Evolutionary conservation across 2,329 filamentous ascomycete species (phyloP).

Genomic region (Rasamsonia emersonii): DNA sequence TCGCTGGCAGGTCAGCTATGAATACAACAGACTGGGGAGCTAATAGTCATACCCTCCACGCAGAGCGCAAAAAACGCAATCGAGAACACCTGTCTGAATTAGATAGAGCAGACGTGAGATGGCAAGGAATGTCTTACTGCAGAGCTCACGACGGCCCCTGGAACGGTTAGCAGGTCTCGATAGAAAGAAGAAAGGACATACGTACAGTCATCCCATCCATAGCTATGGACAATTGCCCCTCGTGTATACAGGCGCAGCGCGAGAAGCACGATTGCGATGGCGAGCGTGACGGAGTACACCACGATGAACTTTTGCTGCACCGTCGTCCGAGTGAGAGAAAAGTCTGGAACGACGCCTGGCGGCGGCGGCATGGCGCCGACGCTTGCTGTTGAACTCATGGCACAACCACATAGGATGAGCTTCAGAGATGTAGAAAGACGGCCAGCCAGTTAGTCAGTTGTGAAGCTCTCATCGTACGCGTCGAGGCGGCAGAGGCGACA

Average conservation of each 20-base stretch:
- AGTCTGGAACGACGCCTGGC: background rate
- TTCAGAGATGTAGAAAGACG: background rate
- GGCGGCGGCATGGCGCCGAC: background rate
- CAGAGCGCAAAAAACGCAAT: constrained; percentile 1
- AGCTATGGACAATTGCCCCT: background rate
- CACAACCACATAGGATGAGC: too few relatives aligned
- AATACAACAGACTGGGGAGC: background rate
- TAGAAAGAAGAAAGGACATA: background rate
- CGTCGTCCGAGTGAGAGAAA: background rate
- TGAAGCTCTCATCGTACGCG: too few relatives aligned
- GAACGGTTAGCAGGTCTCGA: background rate
- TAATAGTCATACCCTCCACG: background rate
- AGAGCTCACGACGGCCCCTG: background rate
- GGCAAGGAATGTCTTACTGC: background rate
- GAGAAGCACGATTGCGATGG: background rate
- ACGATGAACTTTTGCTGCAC: constrained; percentile 1
- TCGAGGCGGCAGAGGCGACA: too few relatives aligned
- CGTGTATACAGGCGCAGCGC: background rate
- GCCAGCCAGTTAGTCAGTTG: background rate
- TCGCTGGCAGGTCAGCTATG: background rate
- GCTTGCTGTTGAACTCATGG: background rate
- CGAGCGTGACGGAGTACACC: constrained; percentile 1
- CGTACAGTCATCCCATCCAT: constrained; percentile 1
- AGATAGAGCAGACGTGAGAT: background rate
- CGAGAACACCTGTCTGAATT: background rate